Percentiles rank a stretch among this genome's conserved stretches.
These are phyloP conservation scores for Hypoxylon sp. DNA, from an alignment of 2,329 filamentous ascomycete genomes.

Conservation along the genomic window DNA sequence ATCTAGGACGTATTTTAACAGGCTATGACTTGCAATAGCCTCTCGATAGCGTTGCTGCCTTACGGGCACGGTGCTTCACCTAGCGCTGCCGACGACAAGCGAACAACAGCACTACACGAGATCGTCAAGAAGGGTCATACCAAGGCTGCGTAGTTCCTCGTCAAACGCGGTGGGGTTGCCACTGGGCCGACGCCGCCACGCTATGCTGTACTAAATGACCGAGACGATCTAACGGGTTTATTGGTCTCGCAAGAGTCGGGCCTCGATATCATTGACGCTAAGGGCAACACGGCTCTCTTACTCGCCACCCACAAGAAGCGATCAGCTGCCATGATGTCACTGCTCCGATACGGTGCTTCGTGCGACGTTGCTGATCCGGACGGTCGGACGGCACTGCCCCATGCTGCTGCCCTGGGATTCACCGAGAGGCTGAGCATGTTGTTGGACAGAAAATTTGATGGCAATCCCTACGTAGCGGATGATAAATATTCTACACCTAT, in stretches of 20 bases:
- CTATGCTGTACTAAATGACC: neutral
- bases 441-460: neutral
- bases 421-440: neutral
- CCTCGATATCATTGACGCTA: neutral
- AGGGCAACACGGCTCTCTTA: slow-evolving; percentile 14
- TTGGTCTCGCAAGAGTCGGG: slow-evolving; percentile 2
- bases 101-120: neutral
- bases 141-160: slow-evolving; percentile 5
- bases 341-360: slow-evolving; percentile 12
- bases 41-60: slow-evolving; percentile 6
- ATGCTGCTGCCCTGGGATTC: slow-evolving; percentile 4
- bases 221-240: slow-evolving; percentile 1
- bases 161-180: neutral
- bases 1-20: slow-evolving; percentile 8
- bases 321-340: neutral
- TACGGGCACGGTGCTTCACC: slow-evolving; percentile 8
- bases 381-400: slow-evolving; percentile 7
- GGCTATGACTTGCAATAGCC: slow-evolving; percentile 3
- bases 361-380: slow-evolving; percentile 1
- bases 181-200: slow-evolving; percentile 6
- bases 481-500: neutral
- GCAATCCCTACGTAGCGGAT: slow-evolving; percentile 9
- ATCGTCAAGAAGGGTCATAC: neutral
- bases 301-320: slow-evolving; percentile 1
- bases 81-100: neutral